Base-by-base conservation (phyloP, 1,139 yeast species). In the Blastobotrys proliferans region DNA sequence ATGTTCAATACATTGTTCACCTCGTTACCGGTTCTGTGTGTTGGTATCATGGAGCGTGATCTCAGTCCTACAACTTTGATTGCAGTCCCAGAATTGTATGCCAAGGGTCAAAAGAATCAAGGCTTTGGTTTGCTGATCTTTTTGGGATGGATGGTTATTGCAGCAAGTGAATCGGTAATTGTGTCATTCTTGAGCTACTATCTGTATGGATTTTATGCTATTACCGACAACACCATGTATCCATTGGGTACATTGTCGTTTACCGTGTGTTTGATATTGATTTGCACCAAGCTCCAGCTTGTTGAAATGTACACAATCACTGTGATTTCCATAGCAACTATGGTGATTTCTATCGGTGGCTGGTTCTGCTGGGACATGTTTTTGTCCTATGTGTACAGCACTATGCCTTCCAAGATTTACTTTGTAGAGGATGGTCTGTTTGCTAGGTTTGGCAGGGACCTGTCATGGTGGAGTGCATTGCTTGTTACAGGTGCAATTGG, bases 1-100 rank as follows among this genome's bases (percentile, higher is more conserved):
- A 88, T 94, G 97, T 94, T 85, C 67, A 94, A 92, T 62, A 92
- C 98, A 0, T 72, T 94, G 51, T 94, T 94, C 66, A 92, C 98
- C 0, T 86, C 97, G 0, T 69, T 94, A 41, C 92, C 97, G 0
- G 98, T 92, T 1, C 62, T 92, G 37, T 85, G 95, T 56, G 72
- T 94, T 43, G 99, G 99, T n/a, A 85, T 90, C 78, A 83, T 92
- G 65, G 97, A 92, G 56, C 83, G 83, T 58, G 99, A 94, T 58
- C 70, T 94, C 60, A 74, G 80, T 43, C 94, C 97, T 0, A 78
- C 94, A 1, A 92, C 98, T 0, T 70, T 92, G 43, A 63, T 92
- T 44, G 94, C 97, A 0, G 84, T 88, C 1, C 99, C 99, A 0
- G 97, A 90, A 62, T 69, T 94, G 20, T 94, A 94, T 60, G 58